Evolutionary conservation across 1,139 yeast genomes (phyloP), one percentile per base, ranked within the genome.

Genomic region (Geotrichum candidum): DNA sequence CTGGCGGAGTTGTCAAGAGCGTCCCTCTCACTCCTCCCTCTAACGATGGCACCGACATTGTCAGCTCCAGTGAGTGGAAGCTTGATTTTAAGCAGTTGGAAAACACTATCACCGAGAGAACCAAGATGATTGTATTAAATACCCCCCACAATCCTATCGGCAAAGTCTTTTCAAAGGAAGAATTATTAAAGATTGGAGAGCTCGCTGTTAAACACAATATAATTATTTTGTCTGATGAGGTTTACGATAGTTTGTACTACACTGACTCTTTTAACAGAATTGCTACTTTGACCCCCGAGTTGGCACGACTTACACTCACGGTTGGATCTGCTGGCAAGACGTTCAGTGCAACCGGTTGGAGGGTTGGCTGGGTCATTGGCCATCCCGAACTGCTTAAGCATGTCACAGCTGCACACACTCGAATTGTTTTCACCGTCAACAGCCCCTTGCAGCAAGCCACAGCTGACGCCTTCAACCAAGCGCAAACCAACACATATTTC

Each of bases 341-440:
- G 0, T 94, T 94, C 78, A 96, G 97, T 38, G 97, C 97, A 53
- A 94, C 99, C 27, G 99, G 99, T 61, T 94, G 98, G 97, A 86
- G 99, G 78, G 83, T 94, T 60, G 99, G 99, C 59, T 94, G 96
- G 95, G 82, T 94, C 51, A 87, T 92, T 66, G 98, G 97, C 5
- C 87, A 89, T 59, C 82, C 89, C 15, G 88, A 87, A 31, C 79
- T 92, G 68, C 80, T 94, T 70, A 85, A 87, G 67, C 90, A 88
- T 72, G 96, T 87, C 2, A 82, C 91, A 9, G 85, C 90, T 48
- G 99, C 99, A 1, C 97, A 95, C 74, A 90, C 97, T 1, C 83
- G 99, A 76, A 90, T 92, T 68, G 88, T 96, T 72, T 90, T 90
- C 76, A 81, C 94, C 7, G 84, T 90, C 1, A 97, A 97, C 57